Evolutionary conservation across 1,139 yeast species (phyloP).

Genomic region (Magnusiomyces sp.): DNA sequence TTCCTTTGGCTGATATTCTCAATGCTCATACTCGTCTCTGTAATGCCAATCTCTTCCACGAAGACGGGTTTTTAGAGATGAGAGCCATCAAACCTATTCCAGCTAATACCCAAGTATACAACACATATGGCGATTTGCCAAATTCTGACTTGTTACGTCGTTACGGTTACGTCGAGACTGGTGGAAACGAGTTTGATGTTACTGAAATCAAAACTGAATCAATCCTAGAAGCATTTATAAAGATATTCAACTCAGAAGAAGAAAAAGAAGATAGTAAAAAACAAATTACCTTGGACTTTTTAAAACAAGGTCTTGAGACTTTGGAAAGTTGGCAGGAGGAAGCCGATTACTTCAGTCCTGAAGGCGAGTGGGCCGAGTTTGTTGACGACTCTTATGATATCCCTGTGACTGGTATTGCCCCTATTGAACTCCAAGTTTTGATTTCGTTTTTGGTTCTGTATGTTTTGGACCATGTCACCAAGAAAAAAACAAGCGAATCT

Average conservation of each 20-base stretch:
- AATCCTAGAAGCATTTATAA: slow-evolving; percentile 3
- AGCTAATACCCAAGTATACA: slow-evolving; percentile 67
- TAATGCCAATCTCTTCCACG: slow-evolving; percentile 55
- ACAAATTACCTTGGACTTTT: slow-evolving; percentile 10
- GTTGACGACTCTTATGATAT: slow-evolving; percentile 31
- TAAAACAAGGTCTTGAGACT: slow-evolving; percentile 2
- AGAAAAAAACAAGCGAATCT: slow-evolving; percentile 10
- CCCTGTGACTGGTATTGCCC: slow-evolving; percentile 21
- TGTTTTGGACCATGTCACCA: slow-evolving; percentile 1
- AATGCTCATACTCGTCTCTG: slow-evolving; percentile 77
- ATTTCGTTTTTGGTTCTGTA: slow-evolving; percentile 8
- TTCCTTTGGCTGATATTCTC: slow-evolving; percentile 83
- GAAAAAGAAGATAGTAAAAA: slow-evolving; percentile 9
- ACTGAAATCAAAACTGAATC: slow-evolving; percentile 48
- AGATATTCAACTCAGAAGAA: slow-evolving; percentile 19
- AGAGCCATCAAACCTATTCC: slow-evolving; percentile 53
- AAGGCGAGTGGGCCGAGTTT: slow-evolving; percentile 16
- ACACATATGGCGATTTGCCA: slow-evolving; percentile 86
- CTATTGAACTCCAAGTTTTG: slow-evolving; percentile 15
- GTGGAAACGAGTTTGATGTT: slow-evolving; percentile 70
- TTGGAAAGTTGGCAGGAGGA: slow-evolving; percentile 10
- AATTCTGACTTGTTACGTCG: slow-evolving; percentile 80
- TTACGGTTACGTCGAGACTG: slow-evolving; percentile 80
- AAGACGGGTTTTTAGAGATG: slow-evolving; percentile 48
- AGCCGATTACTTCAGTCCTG: slow-evolving; percentile 6